These are phyloP conservation scores for Coniochaeta sp. DNA, from an alignment of 2,329 filamentous ascomycete genomes.

Conservation along the genomic window DNA sequence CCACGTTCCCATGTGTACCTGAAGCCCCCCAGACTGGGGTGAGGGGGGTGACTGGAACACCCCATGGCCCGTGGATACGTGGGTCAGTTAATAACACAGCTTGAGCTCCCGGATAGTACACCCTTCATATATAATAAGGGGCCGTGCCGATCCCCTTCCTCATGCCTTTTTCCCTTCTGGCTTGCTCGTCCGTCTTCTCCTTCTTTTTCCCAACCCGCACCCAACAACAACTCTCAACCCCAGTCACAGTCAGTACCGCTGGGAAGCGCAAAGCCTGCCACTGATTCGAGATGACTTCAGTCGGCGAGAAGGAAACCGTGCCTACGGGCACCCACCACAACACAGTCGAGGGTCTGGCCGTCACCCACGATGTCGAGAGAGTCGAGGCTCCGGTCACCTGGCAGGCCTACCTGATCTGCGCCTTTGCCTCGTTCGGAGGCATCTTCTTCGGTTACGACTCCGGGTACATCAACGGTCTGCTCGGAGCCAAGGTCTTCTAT, in stretches of 20 bases:
- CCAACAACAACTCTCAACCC: background rate
- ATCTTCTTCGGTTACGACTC: constrained; percentile 78
- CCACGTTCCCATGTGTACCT: background rate
- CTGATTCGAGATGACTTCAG: background rate
- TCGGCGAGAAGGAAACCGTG: constrained; percentile 1
- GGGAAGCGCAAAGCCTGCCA: background rate
- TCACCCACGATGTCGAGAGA: constrained; percentile 45
- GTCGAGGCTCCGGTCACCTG: constrained; percentile 63
- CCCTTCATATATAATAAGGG: constrained; percentile 1
- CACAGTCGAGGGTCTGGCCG: constrained; percentile 23
- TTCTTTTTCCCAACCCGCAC: background rate
- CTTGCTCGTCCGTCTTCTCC: background rate
- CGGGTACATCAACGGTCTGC: constrained; percentile 65
- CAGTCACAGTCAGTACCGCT: constrained; percentile 1
- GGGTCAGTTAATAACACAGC: background rate
- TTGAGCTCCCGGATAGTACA: background rate
- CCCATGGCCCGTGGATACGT: too few relatives aligned
- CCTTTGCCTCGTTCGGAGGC: constrained; percentile 64
- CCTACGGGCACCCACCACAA: constrained; percentile 4
- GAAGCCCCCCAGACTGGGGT: background rate
- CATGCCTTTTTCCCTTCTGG: background rate
- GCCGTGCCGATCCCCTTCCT: constrained; percentile 1
- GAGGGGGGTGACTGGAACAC: background rate
- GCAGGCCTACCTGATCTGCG: constrained; percentile 63
- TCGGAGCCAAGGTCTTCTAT: constrained; percentile 46